Percentiles rank a stretch among this genome's conserved stretches.
These are phyloP conservation scores for Stephanodiscus minutulus DNA, from an alignment of 108 stramenopile species.

Conservation along the genomic window DNA sequence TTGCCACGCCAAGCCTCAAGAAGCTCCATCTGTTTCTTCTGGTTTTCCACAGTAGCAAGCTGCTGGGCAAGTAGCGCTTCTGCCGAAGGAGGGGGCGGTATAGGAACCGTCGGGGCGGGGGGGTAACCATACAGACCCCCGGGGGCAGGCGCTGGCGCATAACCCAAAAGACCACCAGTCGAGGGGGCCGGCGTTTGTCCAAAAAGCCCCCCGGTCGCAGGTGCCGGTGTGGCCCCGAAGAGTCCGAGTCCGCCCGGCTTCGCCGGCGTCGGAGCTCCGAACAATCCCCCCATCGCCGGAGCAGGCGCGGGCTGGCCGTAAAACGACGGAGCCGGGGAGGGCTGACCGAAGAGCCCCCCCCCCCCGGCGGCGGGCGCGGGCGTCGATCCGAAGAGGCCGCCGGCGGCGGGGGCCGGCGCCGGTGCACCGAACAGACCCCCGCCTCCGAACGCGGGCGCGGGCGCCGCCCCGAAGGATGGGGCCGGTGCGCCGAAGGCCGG, in stretches of 20 bases:
- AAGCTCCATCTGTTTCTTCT: conserved; percentile 77
- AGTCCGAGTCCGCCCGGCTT: conserved; percentile 61
- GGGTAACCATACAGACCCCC: conserved; percentile 69
- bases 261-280: conserved; percentile 56
- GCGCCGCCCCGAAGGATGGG: conserved; percentile 67
- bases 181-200: conserved; percentile 34
- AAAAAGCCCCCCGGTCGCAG: conserved; percentile 56
- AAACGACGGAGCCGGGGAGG: conserved; percentile 16
- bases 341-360: conserved; percentile 54
- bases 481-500: conserved; percentile 25
- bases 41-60: conserved; percentile 75
- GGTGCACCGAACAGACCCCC: conserved; percentile 64
- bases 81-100: conserved; percentile 57
- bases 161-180: conserved; percentile 58
- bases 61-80: conserved; percentile 74
- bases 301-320: conserved; percentile 33
- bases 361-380: conserved; percentile 54
- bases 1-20: conserved; percentile 70
- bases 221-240: conserved; percentile 80
- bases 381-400: conserved; percentile 43
- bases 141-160: conserved; percentile 55
- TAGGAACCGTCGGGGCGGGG: conserved; percentile 46
- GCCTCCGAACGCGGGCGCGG: conserved; percentile 59
- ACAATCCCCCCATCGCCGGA: conserved; percentile 48
- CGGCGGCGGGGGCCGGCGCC: conserved; percentile 40